Evolutionary conservation across 768 basidiomycete genomes (phyloP).

Genomic region (Rhizopogon vesiculosus): DNA sequence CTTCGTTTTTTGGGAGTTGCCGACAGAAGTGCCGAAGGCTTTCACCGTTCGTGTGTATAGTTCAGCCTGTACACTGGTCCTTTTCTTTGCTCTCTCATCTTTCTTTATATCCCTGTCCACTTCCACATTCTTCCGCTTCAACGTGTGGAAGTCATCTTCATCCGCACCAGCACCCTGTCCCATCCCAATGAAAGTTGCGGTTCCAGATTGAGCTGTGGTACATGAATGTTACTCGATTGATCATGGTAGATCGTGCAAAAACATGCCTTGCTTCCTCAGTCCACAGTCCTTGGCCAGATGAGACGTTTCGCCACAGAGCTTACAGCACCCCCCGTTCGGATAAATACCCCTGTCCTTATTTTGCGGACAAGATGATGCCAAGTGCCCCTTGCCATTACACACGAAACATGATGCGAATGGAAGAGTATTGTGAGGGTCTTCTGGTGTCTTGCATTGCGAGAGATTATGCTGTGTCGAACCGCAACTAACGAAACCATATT

Average conservation of each 20-base stretch:
- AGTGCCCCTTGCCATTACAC: slow-evolving; percentile 78
- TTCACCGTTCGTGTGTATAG: slow-evolving; percentile 37
- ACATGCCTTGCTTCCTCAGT: slow-evolving; percentile 53
- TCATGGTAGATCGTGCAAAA: neutral
- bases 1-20: slow-evolving; percentile 27
- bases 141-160: slow-evolving; percentile 90
- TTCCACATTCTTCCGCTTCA: slow-evolving; percentile 60
- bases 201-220: slow-evolving; percentile 13
- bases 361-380: slow-evolving; percentile 77
- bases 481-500: slow-evolving; percentile 46
- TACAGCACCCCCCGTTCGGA: slow-evolving; percentile 88
- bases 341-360: slow-evolving; percentile 82
- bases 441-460: slow-evolving; percentile 67
- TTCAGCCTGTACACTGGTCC: slow-evolving; percentile 39
- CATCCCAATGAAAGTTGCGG: slow-evolving; percentile 20
- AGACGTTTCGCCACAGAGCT: slow-evolving; percentile 78
- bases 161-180: slow-evolving; percentile 70
- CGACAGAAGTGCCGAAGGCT: slow-evolving; percentile 23
- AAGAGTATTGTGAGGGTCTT: slow-evolving; percentile 58
- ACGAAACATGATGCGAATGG: slow-evolving; percentile 94
- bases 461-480: slow-evolving; percentile 77
- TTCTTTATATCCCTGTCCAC: slow-evolving; percentile 57
- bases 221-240: neutral
- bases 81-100: slow-evolving; percentile 38
- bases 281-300: slow-evolving; percentile 86